phyloP scores from a whole-genome alignment of 768 basidiomycete genomes.

The Amanita rubescens region DNA sequence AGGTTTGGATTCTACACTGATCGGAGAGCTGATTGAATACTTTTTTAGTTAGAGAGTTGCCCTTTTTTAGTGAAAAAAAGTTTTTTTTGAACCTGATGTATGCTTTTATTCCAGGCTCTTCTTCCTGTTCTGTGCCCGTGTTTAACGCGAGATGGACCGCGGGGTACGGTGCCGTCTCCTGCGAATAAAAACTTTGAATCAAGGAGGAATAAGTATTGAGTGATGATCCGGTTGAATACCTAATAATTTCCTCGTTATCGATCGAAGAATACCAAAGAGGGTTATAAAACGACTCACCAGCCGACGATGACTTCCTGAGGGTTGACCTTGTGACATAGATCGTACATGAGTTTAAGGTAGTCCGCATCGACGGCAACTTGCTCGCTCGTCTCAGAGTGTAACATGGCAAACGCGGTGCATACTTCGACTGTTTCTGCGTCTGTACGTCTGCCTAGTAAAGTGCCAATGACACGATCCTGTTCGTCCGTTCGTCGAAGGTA shows the following conservation, averaged over 20 bases:
- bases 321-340: constrained; percentile 78
- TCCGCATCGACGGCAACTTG: constrained; percentile 97
- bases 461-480: constrained; percentile 90
- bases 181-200: constrained; percentile 95
- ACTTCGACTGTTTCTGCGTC: constrained; percentile 61
- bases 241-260: constrained; percentile 25
- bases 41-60: constrained; percentile 2
- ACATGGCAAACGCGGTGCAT: constrained; percentile 81
- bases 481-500: constrained; percentile 80
- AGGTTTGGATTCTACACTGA: constrained; percentile 82
- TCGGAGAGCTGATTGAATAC: constrained; percentile 59
- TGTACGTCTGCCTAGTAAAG: constrained; percentile 79
- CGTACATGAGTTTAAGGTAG: constrained; percentile 90
- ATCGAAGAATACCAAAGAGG: no score
- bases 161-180: constrained; percentile 82
- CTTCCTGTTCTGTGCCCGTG: constrained; percentile 63
- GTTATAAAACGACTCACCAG: constrained; percentile 55
- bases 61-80: no score
- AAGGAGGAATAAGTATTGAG: constrained; percentile 94
- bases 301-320: constrained; percentile 90
- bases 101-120: constrained; percentile 72
- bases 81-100: constrained; percentile 62
- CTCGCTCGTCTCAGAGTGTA: constrained; percentile 87
- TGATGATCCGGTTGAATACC: constrained; percentile 89
- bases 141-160: constrained; percentile 90